Base-by-base conservation (phyloP, 257 asterid species). In the Forsythia viridissima region DNA sequence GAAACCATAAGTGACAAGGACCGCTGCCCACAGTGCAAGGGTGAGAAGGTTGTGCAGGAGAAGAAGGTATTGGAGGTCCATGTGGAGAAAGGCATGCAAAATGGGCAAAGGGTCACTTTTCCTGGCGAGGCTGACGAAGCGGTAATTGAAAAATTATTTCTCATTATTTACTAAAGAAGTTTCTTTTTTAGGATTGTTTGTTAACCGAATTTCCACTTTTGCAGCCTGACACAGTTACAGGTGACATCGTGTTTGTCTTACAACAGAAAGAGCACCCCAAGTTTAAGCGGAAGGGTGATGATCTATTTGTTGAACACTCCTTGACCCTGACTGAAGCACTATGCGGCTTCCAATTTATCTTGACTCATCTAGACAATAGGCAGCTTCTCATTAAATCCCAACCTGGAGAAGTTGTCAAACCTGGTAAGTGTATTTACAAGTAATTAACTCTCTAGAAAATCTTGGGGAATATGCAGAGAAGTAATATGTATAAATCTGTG, bases 101-200 rank as follows among this genome's bases (percentile, higher is more conserved):
- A 94, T 75, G 96, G 97, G 15, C 98, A 94, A 82, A 94, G 87
- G 82, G 88, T 94, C 72, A 91, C 97, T 34, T 94, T 92, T 82
- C 97, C 97, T 43, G 98, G 98, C 55, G 97, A 91, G 84, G 97
- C 98, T 78, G 98, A 94, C 76, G 98, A 94, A 88, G 97, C 97
- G 71, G 98, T 94, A 84, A 79, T 82, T 63, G 2, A 15, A 10
- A 2, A 20, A 6, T 48, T 48, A 43, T 6, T 8, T 68, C 46
- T 51, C 34, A 18, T 61, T 41, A 63, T 57, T 65, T 21, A 16
- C 10, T 0, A 12, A 8, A 59, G 12, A n/a, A 44, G 48, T 40
- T 41, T 76, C 21, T 70, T n/a, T 15, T 34, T 42, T 39, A 4
- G 34, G 69, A 44, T 5, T 24, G 48, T 11, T 61, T 51, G 34